Evolutionary conservation across 1,284 basidiomycete genomes (phyloP), one percentile per base, ranked within the genome.

Genomic region (Microbotryum intermedium): DNA sequence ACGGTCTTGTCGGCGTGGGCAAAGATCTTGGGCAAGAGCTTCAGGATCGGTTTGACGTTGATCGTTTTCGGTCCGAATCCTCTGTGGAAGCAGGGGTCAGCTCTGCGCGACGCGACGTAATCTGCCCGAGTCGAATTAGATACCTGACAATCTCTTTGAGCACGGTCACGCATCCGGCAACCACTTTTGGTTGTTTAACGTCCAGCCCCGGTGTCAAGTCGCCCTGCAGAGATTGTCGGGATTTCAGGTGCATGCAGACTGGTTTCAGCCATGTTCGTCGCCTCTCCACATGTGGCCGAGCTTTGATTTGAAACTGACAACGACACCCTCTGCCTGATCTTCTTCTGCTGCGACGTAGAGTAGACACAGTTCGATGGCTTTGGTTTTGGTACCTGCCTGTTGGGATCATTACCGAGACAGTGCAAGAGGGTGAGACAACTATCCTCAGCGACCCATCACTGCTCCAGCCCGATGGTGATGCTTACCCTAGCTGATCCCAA

Each of bases 321-420:
- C 83, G 56, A 93, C 84, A 4, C 86, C 89, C 62, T 89, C 83
- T 51, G 85, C 93, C 44, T 82, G 80, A 20, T 72, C 69, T 73
- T 97, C 97, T 76, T 94, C 94, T 23, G 92, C 87, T 74, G 97
- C 94, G 28, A 92, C 87, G 74, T 92, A 97, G 73, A 93, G 87
- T 63, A 92, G 77, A 56, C 84, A 82, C 39, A 97, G 81, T 70
- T 97, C 94, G 51, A 88, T 76, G 9, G 90, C 90, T 62, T 92
- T 88, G 67, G 82, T 83, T 78, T 86, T 94, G n/a, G 94, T 97
- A 11, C 90, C 91, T 18, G 88, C 87, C 71, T 93, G 81, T 34
- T n/a, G 3, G 13, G 18, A 54, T 45, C 21, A 52, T 18, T 13
- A 39, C 5, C 50, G 50, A 23, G 13, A 34, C 26, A 26, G 21